Base-by-base conservation (phyloP, 2,329 filamentous ascomycete species). In the Epichloe coenophiala region DNA sequence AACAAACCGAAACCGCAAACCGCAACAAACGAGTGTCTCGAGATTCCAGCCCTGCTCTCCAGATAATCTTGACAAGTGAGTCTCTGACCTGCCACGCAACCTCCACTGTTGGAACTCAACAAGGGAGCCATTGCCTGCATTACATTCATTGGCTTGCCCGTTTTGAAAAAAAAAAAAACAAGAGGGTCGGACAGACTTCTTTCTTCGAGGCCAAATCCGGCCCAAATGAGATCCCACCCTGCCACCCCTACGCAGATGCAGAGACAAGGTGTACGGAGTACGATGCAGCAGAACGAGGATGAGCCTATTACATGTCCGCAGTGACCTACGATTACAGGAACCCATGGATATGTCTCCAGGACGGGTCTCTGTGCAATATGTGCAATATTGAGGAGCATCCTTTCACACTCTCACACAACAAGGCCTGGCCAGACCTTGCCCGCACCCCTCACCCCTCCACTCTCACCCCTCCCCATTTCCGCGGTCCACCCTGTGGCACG, bases 401-500 rank as follows among this genome's bases (percentile, higher is more conserved):
- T 36, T 42, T 37, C 19, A 12, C 19, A 9, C 15, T n/a, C 23
- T 19, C 9, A 37, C 27, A 46, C 36, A 27, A 46, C 36, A 27
- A 3, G 27, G 35, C 36, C 42, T 23, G 23, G 23, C 23, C 40
- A 50, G 48, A 33, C 27, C 38, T 38, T 42, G 19, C 51, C 12
- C 41, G 45, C 44, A 35, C 48, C 44, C 31, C 48, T 44, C 23
- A 27, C 6, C 23, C 3, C 5, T 5, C 21, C 1, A 4, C 21
- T 2, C 45, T 12, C 41, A 2, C 27, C 15, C 4, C 11, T 23
- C 23, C 5, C 5, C 1, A 15, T 43, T 36, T 40, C 45, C 51
- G 39, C 17, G 17, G 31, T 44, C 51, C 47, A 49, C 47, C 44
- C 13, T 49, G 47, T 44, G 23, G 47, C 47, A 52, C 51, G 21